These are phyloP conservation scores for Leccinum sublutescens DNA, from an alignment of 768 basidiomycete genomes.

Conservation along the genomic window DNA sequence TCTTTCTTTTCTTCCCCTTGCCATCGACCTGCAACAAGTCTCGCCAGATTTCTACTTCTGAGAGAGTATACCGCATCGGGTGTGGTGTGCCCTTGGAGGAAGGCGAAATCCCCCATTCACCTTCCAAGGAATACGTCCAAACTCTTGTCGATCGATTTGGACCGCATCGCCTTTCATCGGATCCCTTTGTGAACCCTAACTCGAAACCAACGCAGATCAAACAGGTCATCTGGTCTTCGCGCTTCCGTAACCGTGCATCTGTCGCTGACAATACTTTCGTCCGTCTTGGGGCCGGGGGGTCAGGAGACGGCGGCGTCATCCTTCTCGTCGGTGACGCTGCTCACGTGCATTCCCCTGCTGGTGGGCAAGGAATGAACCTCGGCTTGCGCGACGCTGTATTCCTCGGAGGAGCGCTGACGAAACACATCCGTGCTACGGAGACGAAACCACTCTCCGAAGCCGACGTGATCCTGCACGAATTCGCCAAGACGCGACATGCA, in stretches of 20 bases:
- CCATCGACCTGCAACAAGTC: slow-evolving; percentile 28
- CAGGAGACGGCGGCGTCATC: slow-evolving; percentile 16
- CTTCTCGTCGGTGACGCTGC: slow-evolving; percentile 48
- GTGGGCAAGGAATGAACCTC: slow-evolving; percentile 61
- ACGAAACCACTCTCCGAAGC: slow-evolving; percentile 9
- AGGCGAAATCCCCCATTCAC: slow-evolving; percentile 37
- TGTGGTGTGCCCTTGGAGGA: slow-evolving; percentile 36
- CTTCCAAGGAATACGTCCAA: slow-evolving; percentile 44
- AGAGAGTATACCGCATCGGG: slow-evolving; percentile 39
- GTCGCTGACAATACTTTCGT: slow-evolving; percentile 41
- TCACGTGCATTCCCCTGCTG: slow-evolving; percentile 53
- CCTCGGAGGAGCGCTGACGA: slow-evolving; percentile 42
- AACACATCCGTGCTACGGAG: slow-evolving; percentile 30
- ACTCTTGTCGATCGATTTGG: slow-evolving; percentile 41
- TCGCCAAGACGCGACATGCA: slow-evolving; percentile 35
- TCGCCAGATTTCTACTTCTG: slow-evolving; percentile 6
- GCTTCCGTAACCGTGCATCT: slow-evolving; percentile 45
- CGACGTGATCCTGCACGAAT: slow-evolving; percentile 36
- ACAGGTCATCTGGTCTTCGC: slow-evolving; percentile 44
- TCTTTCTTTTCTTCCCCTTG: slow-evolving; percentile 40
- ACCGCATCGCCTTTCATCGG: slow-evolving; percentile 33
- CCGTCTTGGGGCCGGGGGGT: slow-evolving; percentile 21
- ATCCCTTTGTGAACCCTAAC: slow-evolving; percentile 33
- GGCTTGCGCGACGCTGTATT: slow-evolving; percentile 52
- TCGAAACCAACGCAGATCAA: slow-evolving; percentile 33